Conservation (phyloP, 2,329 filamentous ascomycete species). For the Furcasterigmium sp. region DNA sequence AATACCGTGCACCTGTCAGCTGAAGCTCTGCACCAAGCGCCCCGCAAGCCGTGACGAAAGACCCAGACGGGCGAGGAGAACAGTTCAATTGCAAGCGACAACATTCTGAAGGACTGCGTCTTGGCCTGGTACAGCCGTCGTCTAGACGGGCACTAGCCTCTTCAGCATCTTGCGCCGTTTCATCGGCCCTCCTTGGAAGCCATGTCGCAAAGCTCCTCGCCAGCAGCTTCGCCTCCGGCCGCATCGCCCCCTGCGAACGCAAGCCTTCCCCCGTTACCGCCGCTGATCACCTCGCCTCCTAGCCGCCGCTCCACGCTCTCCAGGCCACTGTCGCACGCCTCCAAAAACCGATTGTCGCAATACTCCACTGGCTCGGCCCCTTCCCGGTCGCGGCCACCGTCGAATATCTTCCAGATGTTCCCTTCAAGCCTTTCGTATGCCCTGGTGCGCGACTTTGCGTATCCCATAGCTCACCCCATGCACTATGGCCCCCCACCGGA, state of each 20-base stretch:
- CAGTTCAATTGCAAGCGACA: too few relatives aligned
- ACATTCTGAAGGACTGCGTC: too few relatives aligned
- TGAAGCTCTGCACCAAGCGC: too few relatives aligned
- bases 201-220: slow-evolving; percentile 53
- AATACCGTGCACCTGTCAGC: too few relatives aligned
- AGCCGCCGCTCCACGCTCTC: slow-evolving; percentile 56
- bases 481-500: slow-evolving; percentile 91
- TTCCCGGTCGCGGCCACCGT: slow-evolving; percentile 70
- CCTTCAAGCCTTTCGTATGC: slow-evolving; percentile 83
- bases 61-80: too few relatives aligned
- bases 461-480: slow-evolving; percentile 73
- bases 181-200: slow-evolving; percentile 38
- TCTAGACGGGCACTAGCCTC: too few relatives aligned
- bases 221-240: slow-evolving; percentile 47
- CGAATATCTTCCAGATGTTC: slow-evolving; percentile 77
- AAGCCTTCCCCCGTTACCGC: slow-evolving; percentile 49
- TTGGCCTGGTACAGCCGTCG: too few relatives aligned
- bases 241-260: slow-evolving; percentile 39
- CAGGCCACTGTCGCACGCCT: slow-evolving; percentile 69
- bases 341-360: slow-evolving; percentile 77
- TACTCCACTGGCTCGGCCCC: slow-evolving; percentile 69
- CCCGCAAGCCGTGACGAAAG: too few relatives aligned
- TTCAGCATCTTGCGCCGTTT: too few relatives aligned
- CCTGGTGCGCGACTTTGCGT: slow-evolving; percentile 95
- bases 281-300: slow-evolving; percentile 52